phyloP scores from a whole-genome alignment of 176 grass and related monocot genomes.

The Oryza officinalis region DNA sequence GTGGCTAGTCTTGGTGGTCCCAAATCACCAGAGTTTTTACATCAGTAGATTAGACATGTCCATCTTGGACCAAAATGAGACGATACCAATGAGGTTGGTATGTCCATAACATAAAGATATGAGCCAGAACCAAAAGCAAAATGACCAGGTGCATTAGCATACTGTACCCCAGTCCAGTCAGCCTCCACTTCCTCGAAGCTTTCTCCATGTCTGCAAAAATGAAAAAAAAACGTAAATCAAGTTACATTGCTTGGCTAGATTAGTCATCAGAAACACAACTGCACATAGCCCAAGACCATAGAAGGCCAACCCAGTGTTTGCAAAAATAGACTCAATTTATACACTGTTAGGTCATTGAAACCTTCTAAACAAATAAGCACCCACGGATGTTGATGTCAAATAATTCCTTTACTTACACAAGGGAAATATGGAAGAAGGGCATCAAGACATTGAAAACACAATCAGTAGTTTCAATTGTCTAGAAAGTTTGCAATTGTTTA shows the following conservation, averaged over 20 bases:
- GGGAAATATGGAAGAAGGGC: not conserved
- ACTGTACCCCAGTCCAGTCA: not conserved
- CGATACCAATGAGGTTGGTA: not conserved
- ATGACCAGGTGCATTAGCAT: not conserved
- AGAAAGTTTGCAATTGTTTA: not conserved
- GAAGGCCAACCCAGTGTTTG: not conserved
- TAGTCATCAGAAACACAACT: not conserved
- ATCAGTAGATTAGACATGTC: not conserved
- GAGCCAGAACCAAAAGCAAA: not conserved
- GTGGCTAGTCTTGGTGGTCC: not conserved
- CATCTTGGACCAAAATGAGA: slow-evolving; percentile 2
- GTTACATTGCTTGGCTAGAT: not conserved
- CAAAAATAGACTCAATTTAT: not conserved
- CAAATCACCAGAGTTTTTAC: not conserved
- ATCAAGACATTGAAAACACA: not conserved
- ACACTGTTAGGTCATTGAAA: not conserved
- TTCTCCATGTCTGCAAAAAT: not conserved
- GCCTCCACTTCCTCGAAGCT: not conserved
- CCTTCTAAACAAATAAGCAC: not conserved
- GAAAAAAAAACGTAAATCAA: not conserved
- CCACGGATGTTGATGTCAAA: not conserved
- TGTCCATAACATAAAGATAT: not conserved
- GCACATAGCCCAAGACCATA: not conserved
- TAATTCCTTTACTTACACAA: not conserved
- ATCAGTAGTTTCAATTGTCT: not conserved